phyloP scores from a whole-genome alignment of 1,284 basidiomycete genomes.

The Malassezia slooffiae region DNA sequence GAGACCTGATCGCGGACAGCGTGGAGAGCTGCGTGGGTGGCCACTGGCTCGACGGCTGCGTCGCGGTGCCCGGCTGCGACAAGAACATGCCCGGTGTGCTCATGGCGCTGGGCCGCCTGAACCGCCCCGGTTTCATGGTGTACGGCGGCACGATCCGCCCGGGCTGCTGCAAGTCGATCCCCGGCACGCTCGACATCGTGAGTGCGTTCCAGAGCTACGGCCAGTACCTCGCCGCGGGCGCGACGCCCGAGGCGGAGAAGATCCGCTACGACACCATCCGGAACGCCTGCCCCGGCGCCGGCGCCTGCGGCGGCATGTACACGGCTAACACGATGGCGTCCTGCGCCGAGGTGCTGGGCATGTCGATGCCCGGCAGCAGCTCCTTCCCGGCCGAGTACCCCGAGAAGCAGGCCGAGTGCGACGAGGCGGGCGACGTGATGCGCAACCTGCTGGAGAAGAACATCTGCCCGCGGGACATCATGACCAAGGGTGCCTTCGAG shows the following conservation, averaged over 20 bases:
- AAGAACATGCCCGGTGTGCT: constrained; percentile 47
- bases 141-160: constrained; percentile 46
- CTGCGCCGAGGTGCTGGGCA: constrained; percentile 42
- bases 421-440: constrained; percentile 33
- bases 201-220: constrained; percentile 45
- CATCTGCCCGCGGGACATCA: constrained; percentile 43
- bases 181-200: constrained; percentile 40
- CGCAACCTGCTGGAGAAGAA: constrained; percentile 42
- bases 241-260: constrained; percentile 37
- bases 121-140: constrained; percentile 45
- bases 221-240: constrained; percentile 39
- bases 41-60: constrained; percentile 44
- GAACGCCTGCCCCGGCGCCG: constrained; percentile 41
- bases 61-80: constrained; percentile 45
- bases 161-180: constrained; percentile 27
- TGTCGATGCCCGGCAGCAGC: constrained; percentile 42
- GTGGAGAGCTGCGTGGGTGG: constrained; percentile 43
- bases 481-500: constrained; percentile 39
- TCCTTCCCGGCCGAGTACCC: constrained; percentile 43
- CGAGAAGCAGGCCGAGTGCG: constrained; percentile 41
- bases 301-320: constrained; percentile 47
- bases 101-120: constrained; percentile 43
- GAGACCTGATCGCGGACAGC: constrained; percentile 44
- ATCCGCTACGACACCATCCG: constrained; percentile 41
- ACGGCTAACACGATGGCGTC: constrained; percentile 47